Conservation (phyloP, 306 rosid genomes). For the Alnus rubra region DNA sequence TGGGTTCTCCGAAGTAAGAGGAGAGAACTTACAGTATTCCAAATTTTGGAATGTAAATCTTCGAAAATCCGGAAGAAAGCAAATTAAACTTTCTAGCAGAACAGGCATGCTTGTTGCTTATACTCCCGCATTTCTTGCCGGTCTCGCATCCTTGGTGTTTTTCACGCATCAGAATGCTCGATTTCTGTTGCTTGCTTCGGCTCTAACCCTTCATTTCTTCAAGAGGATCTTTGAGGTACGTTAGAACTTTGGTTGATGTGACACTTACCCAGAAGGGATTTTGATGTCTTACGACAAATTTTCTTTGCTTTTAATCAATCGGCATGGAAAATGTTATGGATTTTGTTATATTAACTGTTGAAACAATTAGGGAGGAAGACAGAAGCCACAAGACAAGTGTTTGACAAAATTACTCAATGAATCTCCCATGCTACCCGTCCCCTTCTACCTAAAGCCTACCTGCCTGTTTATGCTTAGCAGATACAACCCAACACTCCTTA, state of each 20-base stretch:
- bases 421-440: too few relatives aligned
- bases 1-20: slow-evolving; percentile 55
- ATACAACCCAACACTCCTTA: too few relatives aligned
- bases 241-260: too few relatives aligned
- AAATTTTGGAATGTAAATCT: slow-evolving; percentile 45
- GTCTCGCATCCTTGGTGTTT: slow-evolving; percentile 40
- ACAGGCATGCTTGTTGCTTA: slow-evolving; percentile 64
- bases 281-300: neutral
- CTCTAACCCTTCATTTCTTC: slow-evolving; percentile 71
- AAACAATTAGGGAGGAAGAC: too few relatives aligned
- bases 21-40: slow-evolving; percentile 65
- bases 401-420: too few relatives aligned
- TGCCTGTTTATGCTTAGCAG: too few relatives aligned
- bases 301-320: neutral
- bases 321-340: neutral
- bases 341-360: too few relatives aligned
- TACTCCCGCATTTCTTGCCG: slow-evolving; percentile 64
- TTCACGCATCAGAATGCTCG: slow-evolving; percentile 41
- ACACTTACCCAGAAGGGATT: neutral
- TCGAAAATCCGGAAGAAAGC: neutral
- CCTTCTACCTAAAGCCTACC: too few relatives aligned
- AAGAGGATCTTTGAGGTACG: slow-evolving; percentile 73
- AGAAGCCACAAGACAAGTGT: too few relatives aligned
- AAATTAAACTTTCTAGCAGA: slow-evolving; percentile 42
- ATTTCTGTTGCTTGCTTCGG: slow-evolving; percentile 44